Conservation (phyloP, 768 basidiomycete genomes). For the Naganishia antarctica region DNA sequence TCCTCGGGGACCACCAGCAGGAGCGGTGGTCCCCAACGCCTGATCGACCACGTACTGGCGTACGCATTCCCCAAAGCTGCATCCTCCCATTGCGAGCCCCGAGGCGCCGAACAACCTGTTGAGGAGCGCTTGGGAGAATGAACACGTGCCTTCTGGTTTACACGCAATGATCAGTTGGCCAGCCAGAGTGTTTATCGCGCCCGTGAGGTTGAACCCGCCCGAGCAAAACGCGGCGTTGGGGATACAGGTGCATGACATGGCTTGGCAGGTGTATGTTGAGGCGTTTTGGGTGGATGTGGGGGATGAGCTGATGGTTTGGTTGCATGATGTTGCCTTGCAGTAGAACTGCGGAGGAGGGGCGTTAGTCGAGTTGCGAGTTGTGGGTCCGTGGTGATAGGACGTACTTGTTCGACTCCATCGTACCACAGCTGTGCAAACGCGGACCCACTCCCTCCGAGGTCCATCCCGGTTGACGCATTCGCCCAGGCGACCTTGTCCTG, state of each 20-base stretch:
- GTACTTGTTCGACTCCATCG: slow-evolving; percentile 39
- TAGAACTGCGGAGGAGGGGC: slow-evolving; percentile 82
- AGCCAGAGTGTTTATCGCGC: slow-evolving; percentile 61
- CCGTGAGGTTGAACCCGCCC: slow-evolving; percentile 54
- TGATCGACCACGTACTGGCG: slow-evolving; percentile 70
- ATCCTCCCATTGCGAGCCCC: slow-evolving; percentile 69
- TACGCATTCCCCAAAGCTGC: slow-evolving; percentile 85
- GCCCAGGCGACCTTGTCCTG: slow-evolving; percentile 18
- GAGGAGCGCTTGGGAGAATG: slow-evolving; percentile 71
- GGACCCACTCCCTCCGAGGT: slow-evolving; percentile 29
- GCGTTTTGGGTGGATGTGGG: slow-evolving; percentile 45
- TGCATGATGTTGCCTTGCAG: slow-evolving; percentile 68
- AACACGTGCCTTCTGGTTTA: slow-evolving; percentile 57
- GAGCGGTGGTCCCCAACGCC: slow-evolving; percentile 46
- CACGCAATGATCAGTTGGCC: slow-evolving; percentile 70
- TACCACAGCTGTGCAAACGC: slow-evolving; percentile 48
- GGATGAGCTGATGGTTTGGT: slow-evolving; percentile 54
- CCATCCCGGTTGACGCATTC: slow-evolving; percentile 5
- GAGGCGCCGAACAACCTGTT: slow-evolving; percentile 63
- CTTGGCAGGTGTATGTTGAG: slow-evolving; percentile 65
- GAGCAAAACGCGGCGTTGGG: slow-evolving; percentile 72
- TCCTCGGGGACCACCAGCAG: too few relatives aligned
- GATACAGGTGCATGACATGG: slow-evolving; percentile 70
- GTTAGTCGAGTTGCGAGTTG: slow-evolving; percentile 57
- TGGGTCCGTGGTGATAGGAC: not conserved